Conservation (phyloP, 306 rosid species). For the cucumber (Cucumis sativus) region Cucumber_9930_V3 NC_026659.2:30863001-30863500, state of each 20-base stretch:
- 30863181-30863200: background rate
- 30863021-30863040: slow-evolving; percentile 97
- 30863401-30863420: no score
- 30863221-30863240: slow-evolving; percentile 49
- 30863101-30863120: slow-evolving; percentile 77
- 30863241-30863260: slow-evolving; percentile 75
- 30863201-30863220: background rate
- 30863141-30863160: background rate
- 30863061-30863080: slow-evolving; percentile 87
- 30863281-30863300: background rate
- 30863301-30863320: background rate
- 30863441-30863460: no score
- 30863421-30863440: no score
- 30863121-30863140: slow-evolving; percentile 12
- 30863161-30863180: background rate
- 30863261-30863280: slow-evolving; percentile 97
- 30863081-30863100: slow-evolving; percentile 82
- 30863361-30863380: background rate
- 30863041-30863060: slow-evolving; percentile 59
- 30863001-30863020: slow-evolving; percentile 87
- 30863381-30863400: background rate
- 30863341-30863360: background rate
- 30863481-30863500: background rate
- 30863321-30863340: no score
- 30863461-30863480: background rate